Conservation (phyloP, 75 land plant genomes). For the Sequoiadendron giganteum region DNA sequence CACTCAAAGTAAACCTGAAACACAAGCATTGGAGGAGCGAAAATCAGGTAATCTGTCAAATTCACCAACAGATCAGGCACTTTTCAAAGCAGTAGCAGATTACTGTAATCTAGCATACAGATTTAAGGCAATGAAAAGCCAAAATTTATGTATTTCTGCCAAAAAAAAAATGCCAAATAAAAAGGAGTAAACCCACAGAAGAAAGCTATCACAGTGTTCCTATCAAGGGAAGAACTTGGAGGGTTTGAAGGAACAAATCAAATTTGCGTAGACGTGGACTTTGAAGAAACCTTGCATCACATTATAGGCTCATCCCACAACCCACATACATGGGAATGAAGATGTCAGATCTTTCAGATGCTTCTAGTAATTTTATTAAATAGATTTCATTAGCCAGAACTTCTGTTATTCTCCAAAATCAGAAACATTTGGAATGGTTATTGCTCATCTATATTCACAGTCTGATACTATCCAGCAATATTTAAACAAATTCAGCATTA, state of each 20-base stretch:
- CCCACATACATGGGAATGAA: not conserved
- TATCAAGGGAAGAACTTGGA: not conserved
- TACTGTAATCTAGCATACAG: not conserved
- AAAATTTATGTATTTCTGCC: not conserved
- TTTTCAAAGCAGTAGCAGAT: not conserved
- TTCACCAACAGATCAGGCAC: not conserved
- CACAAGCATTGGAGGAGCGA: not conserved
- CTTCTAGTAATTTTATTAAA: not conserved
- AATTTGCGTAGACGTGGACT: not conserved
- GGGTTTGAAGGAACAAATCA: not conserved
- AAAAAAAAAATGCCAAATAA: too few species aligned
- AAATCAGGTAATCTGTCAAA: not conserved
- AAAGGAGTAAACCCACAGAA: not conserved
- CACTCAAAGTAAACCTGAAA: not conserved
- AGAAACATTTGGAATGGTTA: not conserved
- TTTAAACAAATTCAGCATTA: not conserved
- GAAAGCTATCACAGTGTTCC: not conserved
- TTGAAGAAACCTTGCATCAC: not conserved
- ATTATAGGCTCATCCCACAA: not conserved
- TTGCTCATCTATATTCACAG: not conserved
- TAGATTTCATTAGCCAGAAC: not conserved
- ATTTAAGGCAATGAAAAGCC: too few species aligned
- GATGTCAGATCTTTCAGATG: not conserved
- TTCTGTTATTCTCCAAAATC: not conserved
- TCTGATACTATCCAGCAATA: too few species aligned